Evolutionary conservation across 1,284 basidiomycete genomes (phyloP).

Genomic region (Trametes versicolor): DNA sequence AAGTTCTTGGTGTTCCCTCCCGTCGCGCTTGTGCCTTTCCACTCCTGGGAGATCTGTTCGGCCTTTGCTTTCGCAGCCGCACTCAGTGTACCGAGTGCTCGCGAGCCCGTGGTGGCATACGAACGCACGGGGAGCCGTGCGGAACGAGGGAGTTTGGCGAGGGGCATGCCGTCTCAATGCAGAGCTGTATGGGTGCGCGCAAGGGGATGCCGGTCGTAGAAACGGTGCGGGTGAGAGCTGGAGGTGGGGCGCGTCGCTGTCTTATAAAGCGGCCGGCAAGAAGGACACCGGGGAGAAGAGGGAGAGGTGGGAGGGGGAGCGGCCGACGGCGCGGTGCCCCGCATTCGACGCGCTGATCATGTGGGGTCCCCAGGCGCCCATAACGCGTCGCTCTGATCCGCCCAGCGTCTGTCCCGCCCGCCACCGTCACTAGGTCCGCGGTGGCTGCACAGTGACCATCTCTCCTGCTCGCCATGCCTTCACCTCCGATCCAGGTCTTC

Average conservation of each 20-base stretch:
- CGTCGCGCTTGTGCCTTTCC: conserved; percentile 87
- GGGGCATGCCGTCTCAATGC: conserved; percentile 25
- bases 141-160: conserved; percentile 34
- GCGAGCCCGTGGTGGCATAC: conserved; percentile 31
- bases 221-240: conserved; percentile 1
- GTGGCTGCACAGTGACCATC: conserved; percentile 5
- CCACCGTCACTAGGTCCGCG: conserved; percentile 10
- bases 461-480: conserved; percentile 58
- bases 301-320: not conserved
- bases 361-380: conserved; percentile 30
- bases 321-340: conserved; percentile 15
- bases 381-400: conserved; percentile 28
- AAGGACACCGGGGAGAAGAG: not conserved
- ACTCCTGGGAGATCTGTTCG: conserved; percentile 73
- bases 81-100: conserved; percentile 53
- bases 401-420: conserved; percentile 1
- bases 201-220: not conserved
- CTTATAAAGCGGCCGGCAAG: conserved; percentile 11
- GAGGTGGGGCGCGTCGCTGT: conserved; percentile 1
- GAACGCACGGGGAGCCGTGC: conserved; percentile 31
- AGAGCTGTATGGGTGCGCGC: conserved; percentile 1
- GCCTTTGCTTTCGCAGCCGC: conserved; percentile 65
- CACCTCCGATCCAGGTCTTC: conserved; percentile 82
- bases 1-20: conserved; percentile 91
- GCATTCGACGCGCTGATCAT: conserved; percentile 29